A percentile compares a stretch with the other conserved stretches of the same genome.
Conservation (phyloP, 345 rosid species). For the Citrus medica region DNA sequence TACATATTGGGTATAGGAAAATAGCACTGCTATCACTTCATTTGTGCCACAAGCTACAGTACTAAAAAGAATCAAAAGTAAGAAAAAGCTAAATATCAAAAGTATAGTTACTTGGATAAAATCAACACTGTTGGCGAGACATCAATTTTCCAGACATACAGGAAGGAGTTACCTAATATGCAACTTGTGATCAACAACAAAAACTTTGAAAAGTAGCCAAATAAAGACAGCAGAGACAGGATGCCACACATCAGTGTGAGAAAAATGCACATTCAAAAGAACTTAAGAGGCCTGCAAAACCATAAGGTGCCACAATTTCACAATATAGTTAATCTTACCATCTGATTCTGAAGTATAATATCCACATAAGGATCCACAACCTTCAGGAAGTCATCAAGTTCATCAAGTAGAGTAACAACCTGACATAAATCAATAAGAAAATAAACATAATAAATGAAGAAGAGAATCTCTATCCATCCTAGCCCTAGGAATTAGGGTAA, state of each 20-base stretch:
- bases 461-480: not conserved
- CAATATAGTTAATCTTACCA: conserved; percentile 42
- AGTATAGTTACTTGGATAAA: not conserved
- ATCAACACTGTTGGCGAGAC: not conserved
- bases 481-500: not conserved
- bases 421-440: conserved; percentile 20
- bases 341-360: conserved; percentile 65
- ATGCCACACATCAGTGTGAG: not conserved
- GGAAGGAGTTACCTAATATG: not conserved
- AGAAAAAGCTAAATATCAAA: not conserved
- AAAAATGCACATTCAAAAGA: not conserved
- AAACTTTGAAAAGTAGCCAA: not conserved
- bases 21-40: not conserved
- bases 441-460: conserved; percentile 1
- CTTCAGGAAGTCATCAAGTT: conserved; percentile 64
- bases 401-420: conserved; percentile 54
- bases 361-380: conserved; percentile 82
- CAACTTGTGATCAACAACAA: not conserved
- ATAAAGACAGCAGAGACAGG: conserved; percentile 2
- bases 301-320: not conserved
- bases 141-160: not conserved
- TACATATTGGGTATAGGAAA: not conserved
- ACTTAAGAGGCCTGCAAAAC: not conserved
- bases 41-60: not conserved
- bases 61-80: not conserved